Conservation (phyloP, 2,329 filamentous ascomycete genomes). For the Cladophialophora immunda region DNA sequence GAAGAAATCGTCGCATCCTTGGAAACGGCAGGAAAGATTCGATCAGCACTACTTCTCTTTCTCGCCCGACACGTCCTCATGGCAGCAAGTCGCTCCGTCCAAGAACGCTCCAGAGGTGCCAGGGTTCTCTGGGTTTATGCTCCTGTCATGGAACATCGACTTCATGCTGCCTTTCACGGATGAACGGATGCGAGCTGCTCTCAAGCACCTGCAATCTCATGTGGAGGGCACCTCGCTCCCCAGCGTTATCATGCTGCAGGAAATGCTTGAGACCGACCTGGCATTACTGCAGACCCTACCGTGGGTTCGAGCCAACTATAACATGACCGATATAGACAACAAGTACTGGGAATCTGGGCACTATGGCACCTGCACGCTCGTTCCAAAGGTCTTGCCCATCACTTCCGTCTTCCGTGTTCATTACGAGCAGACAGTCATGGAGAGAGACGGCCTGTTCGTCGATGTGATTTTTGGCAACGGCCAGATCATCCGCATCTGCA, state of each 20-base stretch:
- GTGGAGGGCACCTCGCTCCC: slow-evolving; percentile 42
- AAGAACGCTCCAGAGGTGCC: not conserved
- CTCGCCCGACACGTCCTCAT: slow-evolving; percentile 28
- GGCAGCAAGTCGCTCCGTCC: slow-evolving; percentile 26
- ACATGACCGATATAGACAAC: slow-evolving; percentile 57
- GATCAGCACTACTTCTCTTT: slow-evolving; percentile 40
- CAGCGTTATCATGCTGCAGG: slow-evolving; percentile 61
- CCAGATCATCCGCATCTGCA: slow-evolving; percentile 58
- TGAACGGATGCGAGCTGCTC: slow-evolving; percentile 53
- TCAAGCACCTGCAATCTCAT: slow-evolving; percentile 50
- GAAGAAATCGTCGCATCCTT: slow-evolving; percentile 38
- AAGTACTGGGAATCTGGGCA: slow-evolving; percentile 55
- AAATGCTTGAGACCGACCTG: slow-evolving; percentile 60
- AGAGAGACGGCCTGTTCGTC: slow-evolving; percentile 65
- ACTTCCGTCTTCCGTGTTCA: slow-evolving; percentile 60
- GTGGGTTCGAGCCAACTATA: slow-evolving; percentile 61
- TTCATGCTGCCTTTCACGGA: slow-evolving; percentile 50
- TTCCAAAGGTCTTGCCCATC: slow-evolving; percentile 59
- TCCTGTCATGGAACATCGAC: slow-evolving; percentile 62
- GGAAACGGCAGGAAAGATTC: slow-evolving; percentile 39
- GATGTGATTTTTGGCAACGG: slow-evolving; percentile 51
- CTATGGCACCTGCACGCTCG: slow-evolving; percentile 64
- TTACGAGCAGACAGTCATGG: slow-evolving; percentile 59
- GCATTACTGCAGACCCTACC: slow-evolving; percentile 51
- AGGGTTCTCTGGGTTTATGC: slow-evolving; percentile 37